phyloP scores from a whole-genome alignment of 1,139 yeast genomes.

The Magnusiomyces fungicola region DNA sequence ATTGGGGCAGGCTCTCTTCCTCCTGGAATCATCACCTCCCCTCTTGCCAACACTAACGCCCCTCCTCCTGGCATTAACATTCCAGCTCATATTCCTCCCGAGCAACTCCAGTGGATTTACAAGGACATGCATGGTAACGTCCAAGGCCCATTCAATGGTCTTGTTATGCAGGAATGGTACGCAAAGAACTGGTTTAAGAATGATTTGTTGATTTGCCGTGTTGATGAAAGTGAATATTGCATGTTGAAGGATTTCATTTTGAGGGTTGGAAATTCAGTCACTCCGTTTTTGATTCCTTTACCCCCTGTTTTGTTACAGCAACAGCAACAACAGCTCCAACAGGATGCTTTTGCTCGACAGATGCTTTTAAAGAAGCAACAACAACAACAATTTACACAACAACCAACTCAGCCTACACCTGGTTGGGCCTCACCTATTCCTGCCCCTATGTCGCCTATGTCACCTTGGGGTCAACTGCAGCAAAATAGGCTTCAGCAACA shows the following conservation, averaged over 20 bases:
- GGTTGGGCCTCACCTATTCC: conserved; percentile 17
- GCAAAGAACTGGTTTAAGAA: conserved; percentile 52
- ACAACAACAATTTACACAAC: conserved; percentile 6
- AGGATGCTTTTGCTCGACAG: conserved; percentile 19
- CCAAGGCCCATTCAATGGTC: conserved; percentile 77
- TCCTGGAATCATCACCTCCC: not conserved
- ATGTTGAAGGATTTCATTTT: conserved; percentile 29
- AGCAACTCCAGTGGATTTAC: conserved; percentile 58
- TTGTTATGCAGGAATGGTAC: conserved; percentile 75
- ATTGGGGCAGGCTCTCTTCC: conserved; percentile 10
- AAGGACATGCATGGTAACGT: conserved; percentile 61
- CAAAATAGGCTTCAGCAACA: not conserved
- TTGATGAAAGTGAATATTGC: conserved; percentile 31
- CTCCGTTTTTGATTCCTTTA: conserved; percentile 57
- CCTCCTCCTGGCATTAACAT: conserved; percentile 27
- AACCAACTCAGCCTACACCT: conserved; percentile 4
- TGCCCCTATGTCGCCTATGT: conserved; percentile 18
- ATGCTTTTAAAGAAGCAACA: conserved; percentile 16
- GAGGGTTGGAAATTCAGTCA: conserved; percentile 42
- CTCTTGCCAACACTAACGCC: conserved; percentile 10
- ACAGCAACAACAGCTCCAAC: conserved; percentile 16
- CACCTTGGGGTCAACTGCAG: conserved; percentile 19
- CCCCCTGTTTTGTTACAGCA: conserved; percentile 24
- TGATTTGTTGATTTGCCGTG: conserved; percentile 51
- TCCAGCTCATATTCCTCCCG: conserved; percentile 31